Conservation (phyloP, 225 moss, liverwort and hornwort species). For the Sphagnum tenellum region DNA sequence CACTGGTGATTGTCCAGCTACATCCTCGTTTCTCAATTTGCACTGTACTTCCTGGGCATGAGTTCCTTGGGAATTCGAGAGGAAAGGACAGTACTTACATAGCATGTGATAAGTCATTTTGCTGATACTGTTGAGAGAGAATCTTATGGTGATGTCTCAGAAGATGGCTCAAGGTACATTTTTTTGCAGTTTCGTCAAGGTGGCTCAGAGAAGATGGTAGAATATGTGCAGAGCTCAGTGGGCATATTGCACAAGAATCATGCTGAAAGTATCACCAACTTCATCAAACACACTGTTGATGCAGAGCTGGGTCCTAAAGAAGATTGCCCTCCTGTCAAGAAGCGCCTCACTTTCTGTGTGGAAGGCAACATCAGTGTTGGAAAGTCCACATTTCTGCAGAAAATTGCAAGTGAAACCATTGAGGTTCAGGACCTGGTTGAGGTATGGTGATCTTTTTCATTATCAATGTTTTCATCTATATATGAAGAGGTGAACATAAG, state of each 20-base stretch:
- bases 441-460: conserved; percentile 11
- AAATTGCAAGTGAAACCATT: conserved; percentile 86
- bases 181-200: conserved; percentile 65
- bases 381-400: conserved; percentile 89
- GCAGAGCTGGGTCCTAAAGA: conserved; percentile 57
- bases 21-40: too few relatives aligned
- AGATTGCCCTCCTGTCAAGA: conserved; percentile 35
- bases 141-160: too few relatives aligned
- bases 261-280: conserved; percentile 79
- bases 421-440: conserved; percentile 90
- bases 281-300: conserved; percentile 79
- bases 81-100: too few relatives aligned
- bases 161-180: background rate
- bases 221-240: conserved; percentile 73
- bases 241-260: conserved; percentile 87
- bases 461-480: too few relatives aligned
- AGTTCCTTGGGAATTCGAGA: too few relatives aligned
- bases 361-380: conserved; percentile 97
- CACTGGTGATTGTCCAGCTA: too few relatives aligned
- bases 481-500: too few relatives aligned
- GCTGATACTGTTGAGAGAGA: too few relatives aligned
- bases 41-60: too few relatives aligned
- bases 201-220: conserved; percentile 89
- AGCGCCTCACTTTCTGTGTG: conserved; percentile 87
- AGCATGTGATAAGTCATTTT: too few relatives aligned